phyloP scores from a whole-genome alignment of 306 rosid genomes.

The Vigna hirtella region DNA sequence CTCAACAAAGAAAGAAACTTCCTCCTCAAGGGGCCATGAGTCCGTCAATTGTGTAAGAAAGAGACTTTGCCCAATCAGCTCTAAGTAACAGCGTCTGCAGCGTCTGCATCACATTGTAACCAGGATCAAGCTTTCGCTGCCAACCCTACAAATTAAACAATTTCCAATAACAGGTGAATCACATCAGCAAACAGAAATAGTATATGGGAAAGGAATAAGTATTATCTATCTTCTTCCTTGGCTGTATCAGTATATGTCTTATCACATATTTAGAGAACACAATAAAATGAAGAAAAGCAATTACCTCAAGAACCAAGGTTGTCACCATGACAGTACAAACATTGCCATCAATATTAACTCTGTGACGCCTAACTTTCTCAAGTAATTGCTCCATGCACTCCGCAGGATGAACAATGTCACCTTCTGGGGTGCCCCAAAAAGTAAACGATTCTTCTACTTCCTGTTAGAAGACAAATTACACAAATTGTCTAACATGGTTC shows the following conservation, averaged over 20 bases:
- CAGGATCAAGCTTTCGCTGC: constrained; percentile 98
- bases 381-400: constrained; percentile 98
- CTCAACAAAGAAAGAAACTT: constrained; percentile 43
- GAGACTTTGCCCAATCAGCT: constrained; percentile 97
- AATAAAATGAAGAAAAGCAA: constrained; percentile 29
- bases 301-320: constrained; percentile 93
- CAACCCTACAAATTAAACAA: constrained; percentile 72
- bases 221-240: background rate
- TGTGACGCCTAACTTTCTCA: constrained; percentile 94
- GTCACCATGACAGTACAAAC: constrained; percentile 99
- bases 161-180: constrained; percentile 39
- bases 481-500: constrained; percentile 1
- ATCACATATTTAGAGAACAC: constrained; percentile 19
- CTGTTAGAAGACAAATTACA: constrained; percentile 54
- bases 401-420: constrained; percentile 94
- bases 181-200: constrained; percentile 21
- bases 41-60: constrained; percentile 95
- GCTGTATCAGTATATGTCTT: background rate
- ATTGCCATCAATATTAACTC: constrained; percentile 96
- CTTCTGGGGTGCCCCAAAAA: constrained; percentile 98
- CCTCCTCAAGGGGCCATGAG: constrained; percentile 87
- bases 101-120: constrained; percentile 87
- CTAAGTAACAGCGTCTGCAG: constrained; percentile 88
- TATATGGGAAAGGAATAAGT: background rate
- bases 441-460: constrained; percentile 81